phyloP scores from a whole-genome alignment of 2,329 filamentous ascomycete species.

The Nemania sp. region DNA sequence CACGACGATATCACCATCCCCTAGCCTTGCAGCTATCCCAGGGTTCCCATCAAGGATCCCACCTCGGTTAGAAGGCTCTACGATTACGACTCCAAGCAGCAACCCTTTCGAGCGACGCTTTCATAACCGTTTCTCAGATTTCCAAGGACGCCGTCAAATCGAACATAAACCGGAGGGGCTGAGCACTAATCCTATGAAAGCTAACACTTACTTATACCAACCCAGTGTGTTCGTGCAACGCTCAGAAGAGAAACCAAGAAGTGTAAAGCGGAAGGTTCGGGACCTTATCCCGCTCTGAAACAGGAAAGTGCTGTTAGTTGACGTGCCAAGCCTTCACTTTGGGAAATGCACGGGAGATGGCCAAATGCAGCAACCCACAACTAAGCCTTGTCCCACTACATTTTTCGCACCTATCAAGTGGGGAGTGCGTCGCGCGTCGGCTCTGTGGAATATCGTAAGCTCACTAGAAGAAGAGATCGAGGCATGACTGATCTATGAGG shows the following conservation, averaged over 20 bases:
- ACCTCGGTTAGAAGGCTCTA: background rate
- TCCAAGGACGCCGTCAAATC: too few species aligned
- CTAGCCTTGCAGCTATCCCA: constrained; percentile 9
- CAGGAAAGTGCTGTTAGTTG: constrained; percentile 6
- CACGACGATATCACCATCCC: constrained; percentile 1
- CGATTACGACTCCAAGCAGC: background rate
- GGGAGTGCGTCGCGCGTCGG: background rate
- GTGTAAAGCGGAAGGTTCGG: background rate
- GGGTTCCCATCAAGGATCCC: background rate
- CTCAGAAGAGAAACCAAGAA: background rate
- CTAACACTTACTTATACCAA: background rate
- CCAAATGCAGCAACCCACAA: constrained; percentile 5
- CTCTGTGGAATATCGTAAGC: too few species aligned
- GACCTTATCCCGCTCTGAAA: constrained; percentile 21
- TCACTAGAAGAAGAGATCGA: too few species aligned
- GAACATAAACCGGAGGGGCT: background rate
- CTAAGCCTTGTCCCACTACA: background rate
- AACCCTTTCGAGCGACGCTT: background rate
- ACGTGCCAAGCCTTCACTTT: constrained; percentile 19
- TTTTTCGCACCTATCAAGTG: constrained; percentile 24
- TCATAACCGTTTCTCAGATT: too few species aligned
- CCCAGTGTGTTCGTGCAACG: background rate
- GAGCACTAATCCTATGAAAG: background rate
- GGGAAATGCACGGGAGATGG: constrained; percentile 16
- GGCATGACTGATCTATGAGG: too few species aligned